Percentiles rank a stretch among this genome's conserved stretches.
These are phyloP conservation scores for Mortierella claussenii DNA, from an alignment of 192 early-diverging fungal species.

Conservation along the genomic window DNA sequence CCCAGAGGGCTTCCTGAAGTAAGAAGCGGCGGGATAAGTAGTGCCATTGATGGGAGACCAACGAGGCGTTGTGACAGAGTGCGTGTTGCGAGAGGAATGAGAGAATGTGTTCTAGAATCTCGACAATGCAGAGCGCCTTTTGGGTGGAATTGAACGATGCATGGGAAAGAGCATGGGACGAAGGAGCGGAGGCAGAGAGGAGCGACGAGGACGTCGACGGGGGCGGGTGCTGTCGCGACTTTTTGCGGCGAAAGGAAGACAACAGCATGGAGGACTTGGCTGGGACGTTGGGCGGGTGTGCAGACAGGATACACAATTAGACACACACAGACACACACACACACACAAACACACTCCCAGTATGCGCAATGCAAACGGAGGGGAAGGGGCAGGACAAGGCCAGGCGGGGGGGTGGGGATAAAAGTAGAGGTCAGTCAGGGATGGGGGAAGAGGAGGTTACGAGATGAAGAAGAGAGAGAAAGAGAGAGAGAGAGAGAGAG, in stretches of 20 bases:
- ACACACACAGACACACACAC: too few relatives aligned
- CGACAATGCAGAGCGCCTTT: constrained; percentile 8
- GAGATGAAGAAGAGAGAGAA: background rate
- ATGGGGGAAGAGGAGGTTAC: too few relatives aligned
- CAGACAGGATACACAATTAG: too few relatives aligned
- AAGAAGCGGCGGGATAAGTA: background rate
- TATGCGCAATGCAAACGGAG: background rate
- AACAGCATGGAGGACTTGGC: too few relatives aligned
- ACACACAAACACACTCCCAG: too few relatives aligned
- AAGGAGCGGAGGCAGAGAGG: background rate
- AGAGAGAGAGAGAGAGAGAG: background rate
- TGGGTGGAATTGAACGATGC: background rate
- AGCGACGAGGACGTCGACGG: too few relatives aligned
- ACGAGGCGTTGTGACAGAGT: constrained; percentile 2
- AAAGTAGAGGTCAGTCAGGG: too few relatives aligned
- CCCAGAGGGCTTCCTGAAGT: constrained; percentile 12
- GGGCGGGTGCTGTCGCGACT: too few relatives aligned
- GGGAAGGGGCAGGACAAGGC: too few relatives aligned
- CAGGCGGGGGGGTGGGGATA: too few relatives aligned
- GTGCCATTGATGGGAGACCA: constrained; percentile 11
- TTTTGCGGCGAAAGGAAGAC: too few relatives aligned
- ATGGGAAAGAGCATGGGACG: background rate
- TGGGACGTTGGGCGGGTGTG: too few relatives aligned
- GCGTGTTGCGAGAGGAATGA: constrained; percentile 18
- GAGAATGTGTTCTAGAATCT: constrained; percentile 26